Percentiles rank a stretch among this genome's conserved stretches.
These are phyloP conservation scores for Novakomyces olei DNA, from an alignment of 805 yeast genomes.

Conservation along the genomic window DNA sequence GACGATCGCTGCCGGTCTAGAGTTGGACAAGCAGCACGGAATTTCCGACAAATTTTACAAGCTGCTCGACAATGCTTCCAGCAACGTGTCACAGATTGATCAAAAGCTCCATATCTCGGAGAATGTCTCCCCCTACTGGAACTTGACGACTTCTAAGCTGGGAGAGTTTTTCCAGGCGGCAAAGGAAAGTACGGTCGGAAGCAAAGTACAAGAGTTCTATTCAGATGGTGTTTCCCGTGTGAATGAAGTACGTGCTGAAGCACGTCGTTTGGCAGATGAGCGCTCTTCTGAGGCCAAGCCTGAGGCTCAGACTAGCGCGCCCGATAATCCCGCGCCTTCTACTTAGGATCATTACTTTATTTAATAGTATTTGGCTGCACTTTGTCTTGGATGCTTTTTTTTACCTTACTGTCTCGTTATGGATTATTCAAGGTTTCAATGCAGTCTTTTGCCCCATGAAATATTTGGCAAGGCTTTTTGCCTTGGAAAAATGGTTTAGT, in stretches of 20 bases:
- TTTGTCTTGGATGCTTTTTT: no score
- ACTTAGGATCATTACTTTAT: no score
- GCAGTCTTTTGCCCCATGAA: no score
- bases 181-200: slow-evolving; percentile 23
- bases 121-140: slow-evolving; percentile 20
- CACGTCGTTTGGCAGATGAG: slow-evolving; percentile 45
- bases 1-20: slow-evolving; percentile 36
- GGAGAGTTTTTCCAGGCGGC: slow-evolving; percentile 17
- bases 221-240: slow-evolving; percentile 32
- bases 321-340: no score
- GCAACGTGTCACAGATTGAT: slow-evolving; percentile 20
- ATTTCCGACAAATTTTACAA: slow-evolving; percentile 31
- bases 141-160: slow-evolving; percentile 12
- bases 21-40: slow-evolving; percentile 44
- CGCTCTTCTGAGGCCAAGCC: no score
- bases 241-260: slow-evolving; percentile 48
- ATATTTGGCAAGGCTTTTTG: no score
- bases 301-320: no score
- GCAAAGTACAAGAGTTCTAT: slow-evolving; percentile 40
- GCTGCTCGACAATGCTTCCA: slow-evolving; percentile 22
- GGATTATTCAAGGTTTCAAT: no score
- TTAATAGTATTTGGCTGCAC: no score
- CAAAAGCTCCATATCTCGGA: slow-evolving; percentile 37
- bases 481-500: no score
- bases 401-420: no score